Conservation (phyloP, 139 green algal genomes). For the Tetradesmus obliquus region DNA sequence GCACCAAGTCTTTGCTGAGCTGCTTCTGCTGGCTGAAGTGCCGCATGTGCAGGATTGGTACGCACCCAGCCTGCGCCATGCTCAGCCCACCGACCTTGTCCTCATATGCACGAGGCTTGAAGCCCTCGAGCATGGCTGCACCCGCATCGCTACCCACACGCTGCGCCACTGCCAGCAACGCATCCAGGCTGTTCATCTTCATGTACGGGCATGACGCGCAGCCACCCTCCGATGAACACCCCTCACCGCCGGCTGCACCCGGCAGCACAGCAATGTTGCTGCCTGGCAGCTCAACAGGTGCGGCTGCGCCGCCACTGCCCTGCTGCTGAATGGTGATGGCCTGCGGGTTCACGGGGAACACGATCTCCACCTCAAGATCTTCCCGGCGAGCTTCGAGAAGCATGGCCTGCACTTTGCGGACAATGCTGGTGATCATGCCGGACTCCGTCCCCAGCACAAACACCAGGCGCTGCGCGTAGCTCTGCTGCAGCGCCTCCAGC, state of each 20-base stretch:
- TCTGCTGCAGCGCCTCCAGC: conserved; percentile 67
- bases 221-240: conserved; percentile 92
- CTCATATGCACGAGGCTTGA: conserved; percentile 78
- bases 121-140: conserved; percentile 76
- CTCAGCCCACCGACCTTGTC: conserved; percentile 74
- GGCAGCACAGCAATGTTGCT: conserved; percentile 64
- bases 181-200: conserved; percentile 93
- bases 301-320: conserved; percentile 7
- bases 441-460: conserved; percentile 98
- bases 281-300: background rate
- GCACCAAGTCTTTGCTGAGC: conserved; percentile 57
- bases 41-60: conserved; percentile 98
- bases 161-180: conserved; percentile 62
- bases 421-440: conserved; percentile 98
- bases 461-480: conserved; percentile 78
- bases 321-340: conserved; percentile 82
- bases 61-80: conserved; percentile 84
- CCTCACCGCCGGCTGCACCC: conserved; percentile 84
- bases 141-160: conserved; percentile 57
- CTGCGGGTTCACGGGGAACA: conserved; percentile 93
- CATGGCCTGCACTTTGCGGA: conserved; percentile 85
- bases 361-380: conserved; percentile 94
- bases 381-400: conserved; percentile 56
- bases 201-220: conserved; percentile 99
- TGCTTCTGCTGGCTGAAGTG: conserved; percentile 84